phyloP scores from a whole-genome alignment of 768 basidiomycete genomes.

The Panaeolus papilionaceus region DNA sequence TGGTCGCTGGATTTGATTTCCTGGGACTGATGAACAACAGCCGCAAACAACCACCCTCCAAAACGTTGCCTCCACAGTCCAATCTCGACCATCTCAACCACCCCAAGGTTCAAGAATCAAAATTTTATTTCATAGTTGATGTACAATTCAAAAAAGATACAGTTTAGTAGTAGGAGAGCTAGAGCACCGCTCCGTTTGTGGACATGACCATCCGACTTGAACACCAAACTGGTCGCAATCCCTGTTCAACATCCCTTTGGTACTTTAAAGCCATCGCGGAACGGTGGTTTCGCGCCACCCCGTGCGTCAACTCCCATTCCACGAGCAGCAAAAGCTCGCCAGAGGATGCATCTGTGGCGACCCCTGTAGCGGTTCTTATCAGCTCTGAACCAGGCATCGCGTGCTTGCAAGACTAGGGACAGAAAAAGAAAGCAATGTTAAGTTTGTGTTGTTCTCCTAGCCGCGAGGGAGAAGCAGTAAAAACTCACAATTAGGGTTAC shows the following conservation, averaged over 20 bases:
- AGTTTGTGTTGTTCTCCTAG: background rate
- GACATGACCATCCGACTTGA: too few species aligned
- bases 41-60: too few species aligned
- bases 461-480: background rate
- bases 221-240: too few species aligned
- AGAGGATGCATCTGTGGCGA: constrained; percentile 12
- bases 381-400: constrained; percentile 15
- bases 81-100: too few species aligned
- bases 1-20: too few species aligned
- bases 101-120: too few species aligned
- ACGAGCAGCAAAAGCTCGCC: constrained; percentile 16
- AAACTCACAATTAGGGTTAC: constrained; percentile 9
- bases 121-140: too few species aligned
- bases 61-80: too few species aligned
- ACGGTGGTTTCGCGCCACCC: constrained; percentile 3
- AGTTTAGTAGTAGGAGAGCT: too few species aligned
- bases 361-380: constrained; percentile 16
- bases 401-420: constrained; percentile 4
- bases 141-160: too few species aligned
- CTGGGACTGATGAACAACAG: too few species aligned
- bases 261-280: constrained; percentile 10
- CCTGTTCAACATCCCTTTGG: constrained; percentile 1
- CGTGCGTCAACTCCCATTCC: constrained; percentile 10
- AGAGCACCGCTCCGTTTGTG: too few species aligned
- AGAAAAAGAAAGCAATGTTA: background rate